phyloP scores from a whole-genome alignment of 208 protist species.

The Entamoeba histolytica region DNA sequence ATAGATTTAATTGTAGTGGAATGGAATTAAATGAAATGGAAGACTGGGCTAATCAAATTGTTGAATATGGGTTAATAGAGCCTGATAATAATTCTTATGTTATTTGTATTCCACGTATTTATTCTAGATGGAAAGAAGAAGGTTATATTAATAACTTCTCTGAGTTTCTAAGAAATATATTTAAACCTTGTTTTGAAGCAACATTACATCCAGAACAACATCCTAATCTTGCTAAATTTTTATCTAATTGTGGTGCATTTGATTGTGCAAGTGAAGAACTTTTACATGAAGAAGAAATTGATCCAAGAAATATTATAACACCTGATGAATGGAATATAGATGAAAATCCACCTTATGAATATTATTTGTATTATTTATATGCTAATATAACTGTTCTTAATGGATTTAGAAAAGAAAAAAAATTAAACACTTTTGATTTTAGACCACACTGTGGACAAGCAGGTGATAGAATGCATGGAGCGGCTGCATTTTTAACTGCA shows the following conservation, averaged over 20 bases:
- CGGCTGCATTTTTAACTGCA: constrained; percentile 40
- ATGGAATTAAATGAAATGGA: not conserved
- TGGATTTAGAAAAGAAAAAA: constrained; percentile 52
- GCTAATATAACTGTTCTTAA: constrained; percentile 89
- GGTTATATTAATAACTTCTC: not conserved
- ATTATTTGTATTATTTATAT: constrained; percentile 94
- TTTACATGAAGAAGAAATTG: constrained; percentile 47
- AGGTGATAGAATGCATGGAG: constrained; percentile 60
- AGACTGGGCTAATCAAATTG: not conserved
- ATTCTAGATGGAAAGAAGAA: not conserved
- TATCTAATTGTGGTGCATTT: constrained; percentile 75
- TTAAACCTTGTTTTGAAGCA: constrained; percentile 87
- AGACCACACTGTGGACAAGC: constrained; percentile 73
- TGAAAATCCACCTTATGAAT: constrained; percentile 89
- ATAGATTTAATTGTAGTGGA: not conserved
- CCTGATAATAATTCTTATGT: not conserved
- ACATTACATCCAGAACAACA: constrained; percentile 67
- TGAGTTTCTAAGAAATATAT: constrained; percentile 43
- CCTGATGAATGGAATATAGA: constrained; percentile 66
- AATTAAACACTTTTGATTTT: constrained; percentile 70
- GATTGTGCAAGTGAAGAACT: constrained; percentile 92
- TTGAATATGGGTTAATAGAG: not conserved
- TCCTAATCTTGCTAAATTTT: constrained; percentile 74
- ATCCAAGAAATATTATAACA: constrained; percentile 16
- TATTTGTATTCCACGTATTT: constrained; percentile 17